Evolutionary conservation across 257 asterid genomes (phyloP).

Genomic region (Solanum virginianum): DNA sequence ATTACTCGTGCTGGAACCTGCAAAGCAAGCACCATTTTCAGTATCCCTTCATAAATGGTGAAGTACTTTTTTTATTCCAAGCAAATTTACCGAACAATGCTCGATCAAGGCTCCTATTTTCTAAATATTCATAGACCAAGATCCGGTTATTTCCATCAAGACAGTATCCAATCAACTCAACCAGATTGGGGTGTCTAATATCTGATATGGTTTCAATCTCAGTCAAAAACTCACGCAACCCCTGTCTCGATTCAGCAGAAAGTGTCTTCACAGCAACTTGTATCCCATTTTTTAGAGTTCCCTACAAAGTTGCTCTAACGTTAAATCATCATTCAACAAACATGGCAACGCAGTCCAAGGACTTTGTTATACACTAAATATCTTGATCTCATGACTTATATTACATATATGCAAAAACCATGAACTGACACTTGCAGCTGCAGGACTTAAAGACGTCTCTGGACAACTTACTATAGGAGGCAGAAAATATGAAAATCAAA

Average conservation of each 20-base stretch:
- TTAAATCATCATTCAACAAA: constrained; percentile 1
- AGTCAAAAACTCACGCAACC: constrained; percentile 66
- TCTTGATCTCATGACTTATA: background rate
- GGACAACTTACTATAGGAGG: background rate
- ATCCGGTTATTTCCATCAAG: constrained; percentile 52
- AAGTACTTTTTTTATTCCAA: background rate
- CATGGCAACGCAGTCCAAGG: background rate
- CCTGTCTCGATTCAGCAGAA: constrained; percentile 73
- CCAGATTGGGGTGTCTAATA: constrained; percentile 82
- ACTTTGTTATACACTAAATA: background rate
- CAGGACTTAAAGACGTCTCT: background rate
- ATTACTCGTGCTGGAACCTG: constrained; percentile 34
- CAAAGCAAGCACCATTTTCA: background rate
- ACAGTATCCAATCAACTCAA: constrained; percentile 76
- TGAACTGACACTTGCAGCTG: background rate
- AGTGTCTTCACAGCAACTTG: constrained; percentile 75
- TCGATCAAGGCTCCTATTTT: constrained; percentile 74
- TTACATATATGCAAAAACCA: background rate
- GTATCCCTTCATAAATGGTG: background rate
- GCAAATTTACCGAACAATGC: constrained; percentile 52
- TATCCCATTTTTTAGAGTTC: constrained; percentile 45
- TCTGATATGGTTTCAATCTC: constrained; percentile 75
- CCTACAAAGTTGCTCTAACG: constrained; percentile 35
- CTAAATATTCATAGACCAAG: constrained; percentile 70
- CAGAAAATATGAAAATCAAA: background rate